Conservation (phyloP, 495 filamentous ascomycete genomes). For the Melanomma pulvis-pyrius region DNA sequence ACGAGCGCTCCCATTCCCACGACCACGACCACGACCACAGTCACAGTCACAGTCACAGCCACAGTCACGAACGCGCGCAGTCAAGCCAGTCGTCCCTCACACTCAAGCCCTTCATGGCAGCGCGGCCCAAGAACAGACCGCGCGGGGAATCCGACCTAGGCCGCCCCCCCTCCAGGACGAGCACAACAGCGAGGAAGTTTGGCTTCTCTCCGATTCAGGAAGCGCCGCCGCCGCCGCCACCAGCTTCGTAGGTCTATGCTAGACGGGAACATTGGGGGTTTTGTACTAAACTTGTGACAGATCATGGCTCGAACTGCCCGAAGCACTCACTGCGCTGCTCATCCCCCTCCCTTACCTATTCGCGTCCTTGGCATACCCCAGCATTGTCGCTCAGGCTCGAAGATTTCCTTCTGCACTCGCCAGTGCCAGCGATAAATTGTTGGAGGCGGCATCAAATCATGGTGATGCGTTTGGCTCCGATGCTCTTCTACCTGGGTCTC, state of each 20-base stretch:
- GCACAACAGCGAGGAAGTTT: slow-evolving; percentile 18
- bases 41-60: slow-evolving; percentile 37
- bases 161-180: slow-evolving; percentile 26
- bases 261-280: slow-evolving; percentile 5
- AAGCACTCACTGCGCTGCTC: slow-evolving; percentile 44
- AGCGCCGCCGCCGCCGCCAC: slow-evolving; percentile 5
- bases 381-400: slow-evolving; percentile 10
- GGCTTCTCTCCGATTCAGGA: slow-evolving; percentile 38
- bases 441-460: slow-evolving; percentile 15
- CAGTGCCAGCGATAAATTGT: not conserved
- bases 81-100: slow-evolving; percentile 39
- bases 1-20: not conserved
- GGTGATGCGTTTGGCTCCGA: not conserved
- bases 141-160: slow-evolving; percentile 43
- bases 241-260: slow-evolving; percentile 22
- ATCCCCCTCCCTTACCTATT: slow-evolving; percentile 44
- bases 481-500: slow-evolving; percentile 5
- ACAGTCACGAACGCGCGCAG: slow-evolving; percentile 44
- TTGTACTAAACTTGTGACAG: slow-evolving; percentile 21
- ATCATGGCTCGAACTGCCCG: slow-evolving; percentile 39
- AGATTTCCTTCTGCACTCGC: slow-evolving; percentile 6
- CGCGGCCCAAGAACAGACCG: slow-evolving; percentile 41
- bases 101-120: slow-evolving; percentile 39
- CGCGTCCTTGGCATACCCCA: slow-evolving; percentile 34
- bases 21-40: slow-evolving; percentile 20